Conservation (phyloP, 2,329 filamentous ascomycete genomes). For the Colletotrichum neosansevieriae region DNA sequence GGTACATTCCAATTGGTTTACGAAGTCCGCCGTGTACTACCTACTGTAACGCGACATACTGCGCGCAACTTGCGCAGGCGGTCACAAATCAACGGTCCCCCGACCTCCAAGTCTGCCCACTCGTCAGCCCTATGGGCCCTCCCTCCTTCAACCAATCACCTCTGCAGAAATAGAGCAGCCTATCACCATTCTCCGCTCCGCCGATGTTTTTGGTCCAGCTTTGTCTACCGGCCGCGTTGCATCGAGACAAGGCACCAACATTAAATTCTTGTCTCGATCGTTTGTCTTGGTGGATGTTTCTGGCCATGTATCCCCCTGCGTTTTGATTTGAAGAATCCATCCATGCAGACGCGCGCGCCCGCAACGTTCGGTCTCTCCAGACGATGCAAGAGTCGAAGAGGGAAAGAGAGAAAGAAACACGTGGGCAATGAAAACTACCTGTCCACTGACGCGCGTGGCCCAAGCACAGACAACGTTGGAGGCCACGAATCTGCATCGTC, state of each 20-base stretch:
- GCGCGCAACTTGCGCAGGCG: slow-evolving; percentile 10
- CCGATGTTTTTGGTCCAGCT: slow-evolving; percentile 25
- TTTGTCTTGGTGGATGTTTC: neutral
- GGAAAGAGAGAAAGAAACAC: neutral
- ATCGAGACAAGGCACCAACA: slow-evolving; percentile 37
- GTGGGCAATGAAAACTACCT: neutral
- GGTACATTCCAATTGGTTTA: slow-evolving; percentile 19
- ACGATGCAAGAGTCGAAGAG: neutral
- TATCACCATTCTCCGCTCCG: slow-evolving; percentile 37
- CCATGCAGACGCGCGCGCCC: neutral
- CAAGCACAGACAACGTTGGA: neutral
- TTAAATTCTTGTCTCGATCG: slow-evolving; percentile 11
- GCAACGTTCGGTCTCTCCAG: neutral
- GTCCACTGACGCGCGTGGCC: neutral
- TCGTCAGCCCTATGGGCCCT: slow-evolving; percentile 35
- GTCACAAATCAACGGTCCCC: slow-evolving; percentile 25
- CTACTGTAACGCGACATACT: slow-evolving; percentile 11
- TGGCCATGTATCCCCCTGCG: slow-evolving; percentile 2
- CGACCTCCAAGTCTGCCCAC: slow-evolving; percentile 25
- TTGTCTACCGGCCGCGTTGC: slow-evolving; percentile 17
- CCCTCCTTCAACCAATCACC: slow-evolving; percentile 27
- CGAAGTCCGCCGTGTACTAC: slow-evolving; percentile 13
- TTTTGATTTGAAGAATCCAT: neutral
- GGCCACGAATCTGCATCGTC: slow-evolving; percentile 36
- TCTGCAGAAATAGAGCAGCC: slow-evolving; percentile 35